Conservation (phyloP, 108 stramenopile genomes). For the Pseudonitzschia multiseries region DNA sequence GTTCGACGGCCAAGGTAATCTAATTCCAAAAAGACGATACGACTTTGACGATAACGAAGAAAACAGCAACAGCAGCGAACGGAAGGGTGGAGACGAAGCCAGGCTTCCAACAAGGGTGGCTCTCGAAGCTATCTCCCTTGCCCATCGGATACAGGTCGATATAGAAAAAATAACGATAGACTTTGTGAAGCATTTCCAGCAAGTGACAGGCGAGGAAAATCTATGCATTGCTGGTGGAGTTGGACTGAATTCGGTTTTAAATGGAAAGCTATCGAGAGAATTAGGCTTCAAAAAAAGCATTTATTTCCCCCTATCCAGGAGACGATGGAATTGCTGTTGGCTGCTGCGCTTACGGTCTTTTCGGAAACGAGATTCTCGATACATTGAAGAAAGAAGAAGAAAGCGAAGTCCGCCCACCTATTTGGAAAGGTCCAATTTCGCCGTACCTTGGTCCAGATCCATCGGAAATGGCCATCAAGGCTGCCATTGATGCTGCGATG, state of each 20-base stretch:
- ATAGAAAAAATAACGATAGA: slow-evolving; percentile 82
- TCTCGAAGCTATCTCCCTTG: slow-evolving; percentile 77
- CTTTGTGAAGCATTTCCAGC: slow-evolving; percentile 80
- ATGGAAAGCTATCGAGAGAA: slow-evolving; percentile 81
- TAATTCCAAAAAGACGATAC: slow-evolving; percentile 57
- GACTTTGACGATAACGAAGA: slow-evolving; percentile 79
- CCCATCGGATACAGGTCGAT: slow-evolving; percentile 76
- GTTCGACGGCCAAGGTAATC: slow-evolving; percentile 65
- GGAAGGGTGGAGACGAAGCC: slow-evolving; percentile 25
- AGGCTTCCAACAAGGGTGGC: slow-evolving; percentile 74
- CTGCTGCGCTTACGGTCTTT: slow-evolving; percentile 88
- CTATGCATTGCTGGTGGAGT: slow-evolving; percentile 93
- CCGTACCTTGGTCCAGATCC: slow-evolving; percentile 75
- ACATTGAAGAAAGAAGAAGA: slow-evolving; percentile 11
- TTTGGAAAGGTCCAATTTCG: slow-evolving; percentile 70
- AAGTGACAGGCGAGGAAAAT: slow-evolving; percentile 79
- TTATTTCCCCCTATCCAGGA: slow-evolving; percentile 91
- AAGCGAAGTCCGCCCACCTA: slow-evolving; percentile 15
- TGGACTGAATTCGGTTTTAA: slow-evolving; percentile 90
- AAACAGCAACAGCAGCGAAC: slow-evolving; percentile 16
- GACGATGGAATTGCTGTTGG: slow-evolving; percentile 95
- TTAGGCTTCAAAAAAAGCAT: slow-evolving; percentile 83
- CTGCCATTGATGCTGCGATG: slow-evolving; percentile 69
- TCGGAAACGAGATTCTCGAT: slow-evolving; percentile 42
- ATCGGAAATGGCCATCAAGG: slow-evolving; percentile 57